Conservation (phyloP, 495 filamentous ascomycete species). For the Penicillium subrubescens region DNA sequence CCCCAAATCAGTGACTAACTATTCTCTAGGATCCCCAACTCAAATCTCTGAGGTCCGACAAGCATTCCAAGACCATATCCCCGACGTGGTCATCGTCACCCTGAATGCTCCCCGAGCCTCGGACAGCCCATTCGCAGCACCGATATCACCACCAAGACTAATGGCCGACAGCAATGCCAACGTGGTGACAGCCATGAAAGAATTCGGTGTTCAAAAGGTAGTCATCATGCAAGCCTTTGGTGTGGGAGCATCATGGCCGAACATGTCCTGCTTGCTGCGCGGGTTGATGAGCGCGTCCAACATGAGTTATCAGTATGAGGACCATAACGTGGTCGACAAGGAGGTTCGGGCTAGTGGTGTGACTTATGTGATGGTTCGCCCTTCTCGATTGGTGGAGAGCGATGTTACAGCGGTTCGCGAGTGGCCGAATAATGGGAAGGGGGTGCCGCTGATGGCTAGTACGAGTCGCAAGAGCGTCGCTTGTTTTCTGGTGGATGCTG, state of each 20-base stretch:
- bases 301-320: conserved; percentile 46
- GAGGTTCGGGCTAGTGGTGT: conserved; percentile 43
- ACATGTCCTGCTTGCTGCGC: conserved; percentile 42
- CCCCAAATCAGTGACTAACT: neutral
- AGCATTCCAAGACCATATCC: conserved; percentile 32
- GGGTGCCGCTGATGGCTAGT: conserved; percentile 30
- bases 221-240: conserved; percentile 50
- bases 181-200: conserved; percentile 40
- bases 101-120: conserved; percentile 45
- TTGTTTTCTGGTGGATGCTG: conserved; percentile 27
- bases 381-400: conserved; percentile 36
- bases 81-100: conserved; percentile 46
- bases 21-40: conserved; percentile 38
- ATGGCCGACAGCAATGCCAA: conserved; percentile 50
- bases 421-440: conserved; percentile 33
- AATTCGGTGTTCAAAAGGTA: conserved; percentile 39
- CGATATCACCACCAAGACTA: conserved; percentile 44
- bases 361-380: conserved; percentile 47
- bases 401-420: conserved; percentile 23
- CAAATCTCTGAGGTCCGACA: conserved; percentile 37
- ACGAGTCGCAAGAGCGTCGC: conserved; percentile 32
- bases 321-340: conserved; percentile 44
- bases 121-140: conserved; percentile 48
- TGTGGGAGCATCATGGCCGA: conserved; percentile 48
- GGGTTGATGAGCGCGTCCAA: conserved; percentile 48